A percentile compares a stretch with the other conserved stretches of the same genome.
These are phyloP conservation scores for Arthrobotrys musiformis DNA, from an alignment of 2,329 filamentous ascomycete genomes.

Conservation along the genomic window DNA sequence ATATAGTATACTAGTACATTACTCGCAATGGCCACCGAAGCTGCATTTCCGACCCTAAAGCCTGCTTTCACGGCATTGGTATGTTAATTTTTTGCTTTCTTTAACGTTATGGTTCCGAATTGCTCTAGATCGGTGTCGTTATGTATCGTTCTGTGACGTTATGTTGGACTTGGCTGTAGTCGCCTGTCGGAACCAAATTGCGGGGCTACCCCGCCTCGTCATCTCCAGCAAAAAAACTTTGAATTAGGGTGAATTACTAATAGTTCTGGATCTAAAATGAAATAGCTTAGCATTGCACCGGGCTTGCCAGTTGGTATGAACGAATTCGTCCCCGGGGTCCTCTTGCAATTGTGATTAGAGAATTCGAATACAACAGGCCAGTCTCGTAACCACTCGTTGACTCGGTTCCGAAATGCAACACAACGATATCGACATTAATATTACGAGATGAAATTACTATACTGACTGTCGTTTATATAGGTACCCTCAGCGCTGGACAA, in stretches of 20 bases:
- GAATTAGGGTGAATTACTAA: neutral
- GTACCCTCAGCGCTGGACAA: conserved; percentile 37
- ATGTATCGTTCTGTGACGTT: neutral
- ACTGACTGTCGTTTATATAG: neutral
- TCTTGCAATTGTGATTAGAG: neutral
- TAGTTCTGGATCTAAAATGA: neutral
- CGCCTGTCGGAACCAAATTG: conserved; percentile 13
- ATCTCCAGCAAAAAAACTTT: conserved; percentile 1
- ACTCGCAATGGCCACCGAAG: neutral
- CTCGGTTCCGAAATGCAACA: conserved; percentile 7
- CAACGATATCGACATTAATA: no score
- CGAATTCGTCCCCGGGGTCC: neutral
- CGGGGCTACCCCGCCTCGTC: conserved; percentile 10
- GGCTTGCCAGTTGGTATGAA: conserved; percentile 36
- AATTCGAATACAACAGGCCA: no score
- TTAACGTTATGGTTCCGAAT: conserved; percentile 43
- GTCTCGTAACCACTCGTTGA: neutral
- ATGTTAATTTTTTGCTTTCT: conserved; percentile 6
- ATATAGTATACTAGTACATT: neutral
- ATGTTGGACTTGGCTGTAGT: neutral
- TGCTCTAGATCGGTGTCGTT: conserved; percentile 23
- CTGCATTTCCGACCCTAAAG: conserved; percentile 40
- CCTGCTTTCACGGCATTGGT: conserved; percentile 48
- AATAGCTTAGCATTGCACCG: conserved; percentile 36
- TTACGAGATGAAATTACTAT: no score